Conservation (phyloP, 495 filamentous ascomycete species). For the Rostrohypoxylon terebratum region DNA sequence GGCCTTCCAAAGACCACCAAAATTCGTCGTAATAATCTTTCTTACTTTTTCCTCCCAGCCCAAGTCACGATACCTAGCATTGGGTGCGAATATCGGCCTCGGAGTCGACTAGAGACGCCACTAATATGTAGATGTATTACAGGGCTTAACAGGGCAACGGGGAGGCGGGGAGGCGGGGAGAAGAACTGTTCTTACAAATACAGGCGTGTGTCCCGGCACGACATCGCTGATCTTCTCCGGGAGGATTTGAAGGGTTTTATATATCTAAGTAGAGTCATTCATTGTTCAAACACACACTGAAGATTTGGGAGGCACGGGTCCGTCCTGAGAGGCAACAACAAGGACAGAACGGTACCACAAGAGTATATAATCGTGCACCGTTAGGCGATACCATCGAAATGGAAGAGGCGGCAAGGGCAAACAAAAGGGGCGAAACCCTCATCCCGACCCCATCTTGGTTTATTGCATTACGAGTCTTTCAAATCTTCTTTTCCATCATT, state of each 20-base stretch:
- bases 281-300: background rate
- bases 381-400: constrained; percentile 1
- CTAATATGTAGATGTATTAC: background rate
- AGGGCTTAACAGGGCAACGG: constrained; percentile 20
- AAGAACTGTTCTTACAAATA: constrained; percentile 38
- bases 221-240: background rate
- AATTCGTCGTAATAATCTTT: constrained; percentile 1
- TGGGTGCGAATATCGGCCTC: constrained; percentile 22
- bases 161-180: constrained; percentile 4
- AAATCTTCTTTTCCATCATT: constrained; percentile 55
- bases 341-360: background rate
- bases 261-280: background rate
- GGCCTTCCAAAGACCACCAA: background rate
- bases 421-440: constrained; percentile 40
- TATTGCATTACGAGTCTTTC: constrained; percentile 53
- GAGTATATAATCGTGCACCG: background rate
- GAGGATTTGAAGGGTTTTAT: background rate
- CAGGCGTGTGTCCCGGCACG: background rate
- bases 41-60: constrained; percentile 4
- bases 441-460: constrained; percentile 56
- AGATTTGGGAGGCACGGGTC: background rate
- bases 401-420: constrained; percentile 29
- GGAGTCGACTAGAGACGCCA: constrained; percentile 1
- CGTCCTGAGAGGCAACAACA: background rate
- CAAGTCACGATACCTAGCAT: background rate